Conservation (phyloP, 306 rosid species). For the Hippophae rhamnoides region DNA sequence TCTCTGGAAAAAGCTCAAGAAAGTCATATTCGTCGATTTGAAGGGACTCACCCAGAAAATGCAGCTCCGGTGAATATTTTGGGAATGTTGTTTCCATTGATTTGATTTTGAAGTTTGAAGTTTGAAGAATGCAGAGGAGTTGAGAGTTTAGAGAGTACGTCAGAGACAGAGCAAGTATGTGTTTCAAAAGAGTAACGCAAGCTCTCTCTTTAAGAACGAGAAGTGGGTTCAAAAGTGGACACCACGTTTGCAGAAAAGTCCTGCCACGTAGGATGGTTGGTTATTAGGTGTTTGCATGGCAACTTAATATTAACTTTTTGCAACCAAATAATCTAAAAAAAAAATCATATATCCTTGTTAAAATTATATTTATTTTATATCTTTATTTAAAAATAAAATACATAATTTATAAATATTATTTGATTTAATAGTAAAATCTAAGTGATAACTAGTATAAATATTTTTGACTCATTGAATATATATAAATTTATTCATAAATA, state of each 20-base stretch:
- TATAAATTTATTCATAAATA: too few species aligned
- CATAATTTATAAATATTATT: too few species aligned
- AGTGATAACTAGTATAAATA: too few species aligned
- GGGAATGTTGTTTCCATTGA: constrained; percentile 4
- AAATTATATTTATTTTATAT: too few species aligned
- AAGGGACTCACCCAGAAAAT: not conserved
- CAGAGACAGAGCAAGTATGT: not conserved
- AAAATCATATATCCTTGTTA: too few species aligned
- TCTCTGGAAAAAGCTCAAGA: constrained; percentile 12
- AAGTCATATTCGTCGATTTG: constrained; percentile 1
- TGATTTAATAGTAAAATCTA: too few species aligned
- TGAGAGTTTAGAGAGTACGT: not conserved
- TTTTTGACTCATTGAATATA: too few species aligned
- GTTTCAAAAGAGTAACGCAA: not conserved
- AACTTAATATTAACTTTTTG: not conserved
- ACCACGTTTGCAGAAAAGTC: not conserved
- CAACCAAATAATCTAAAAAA: too few species aligned
- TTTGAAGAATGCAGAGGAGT: not conserved
- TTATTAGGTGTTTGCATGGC: constrained; percentile 8
- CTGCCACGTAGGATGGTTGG: constrained; percentile 19
- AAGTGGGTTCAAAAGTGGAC: constrained; percentile 6
- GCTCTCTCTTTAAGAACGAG: not conserved
- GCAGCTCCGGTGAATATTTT: not conserved
- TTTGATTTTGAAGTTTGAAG: not conserved
- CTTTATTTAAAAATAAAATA: too few species aligned